Base-by-base conservation (phyloP, 441 rosid genomes). In the Pelargonium fulgidum region DNA sequence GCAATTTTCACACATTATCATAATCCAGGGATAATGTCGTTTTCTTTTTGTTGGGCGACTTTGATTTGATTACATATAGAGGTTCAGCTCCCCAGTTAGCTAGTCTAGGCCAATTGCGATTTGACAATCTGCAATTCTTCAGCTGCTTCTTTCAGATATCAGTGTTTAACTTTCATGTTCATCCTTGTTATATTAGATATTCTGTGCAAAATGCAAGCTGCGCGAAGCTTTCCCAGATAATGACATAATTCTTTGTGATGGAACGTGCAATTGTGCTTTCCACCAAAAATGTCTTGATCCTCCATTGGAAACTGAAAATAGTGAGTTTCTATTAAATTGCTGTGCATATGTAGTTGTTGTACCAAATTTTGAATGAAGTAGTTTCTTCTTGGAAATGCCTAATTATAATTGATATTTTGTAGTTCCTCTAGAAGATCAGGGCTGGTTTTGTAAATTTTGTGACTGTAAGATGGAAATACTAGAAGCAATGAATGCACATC, bases 341-440 rank as follows among this genome's bases (percentile, higher is more conserved):
- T 29, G 24, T 16, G 52, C 61, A 47, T 73, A 68, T 68, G 61
- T 66, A 4, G 36, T 68, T 69, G 36, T 68, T 69, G 45, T 66
- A 19, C 44, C 44, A 56, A 29, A 33, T 56, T 67, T 22, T 56
- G 63, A 78, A 64, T 45, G 19, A 62, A 64, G 45, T 68, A 67
- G 72, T 52, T 62, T 58, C 26, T 62, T 75, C 66, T n/a, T 74
- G 70, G 77, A 69, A 59, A 66, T 54, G 20, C 16, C 67, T 65
- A 45, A 36, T 29, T 76, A 70, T 62, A 62, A 78, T 75, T 76
- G 47, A 64, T 74, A 50, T 70, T 78, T 64, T 80, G 78, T 86
- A 94, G 99, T 94, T 68, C 99, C 99, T 72, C 96, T 94, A 29
- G 97, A 93, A 77, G 99, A 90, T 72, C 94, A 90, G 73, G 96